A percentile compares a stretch with the other conserved stretches of the same genome.
These are phyloP conservation scores for Lactarius akahatsu DNA, from an alignment of 768 basidiomycete genomes.

Conservation along the genomic window DNA sequence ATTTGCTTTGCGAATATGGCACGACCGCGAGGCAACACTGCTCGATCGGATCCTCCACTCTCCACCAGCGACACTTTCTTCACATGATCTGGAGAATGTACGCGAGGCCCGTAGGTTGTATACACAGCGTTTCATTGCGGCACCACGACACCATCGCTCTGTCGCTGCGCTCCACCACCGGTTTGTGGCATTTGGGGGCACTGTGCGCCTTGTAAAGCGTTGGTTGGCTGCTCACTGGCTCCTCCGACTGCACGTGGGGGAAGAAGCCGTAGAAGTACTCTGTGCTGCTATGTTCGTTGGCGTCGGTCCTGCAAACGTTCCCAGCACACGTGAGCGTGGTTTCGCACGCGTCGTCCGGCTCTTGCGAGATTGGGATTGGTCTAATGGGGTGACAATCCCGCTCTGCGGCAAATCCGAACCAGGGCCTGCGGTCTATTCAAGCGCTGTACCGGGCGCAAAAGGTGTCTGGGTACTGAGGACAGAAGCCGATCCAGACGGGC, in stretches of 20 bases:
- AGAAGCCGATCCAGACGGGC: conserved; percentile 69
- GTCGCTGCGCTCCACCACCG: conserved; percentile 78
- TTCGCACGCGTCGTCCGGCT: conserved; percentile 73
- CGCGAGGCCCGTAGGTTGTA: conserved; percentile 59
- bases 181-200: conserved; percentile 75
- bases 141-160: conserved; percentile 82
- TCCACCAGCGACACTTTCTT: conserved; percentile 38
- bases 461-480: conserved; percentile 80
- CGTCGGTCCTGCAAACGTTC: conserved; percentile 48
- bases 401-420: conserved; percentile 51
- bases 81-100: conserved; percentile 55
- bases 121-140: conserved; percentile 69
- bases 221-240: conserved; percentile 94
- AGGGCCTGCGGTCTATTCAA: conserved; percentile 28
- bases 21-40: conserved; percentile 80
- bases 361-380: conserved; percentile 84
- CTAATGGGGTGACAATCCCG: conserved; percentile 69
- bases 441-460: conserved; percentile 40
- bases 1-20: conserved; percentile 80
- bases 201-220: conserved; percentile 85
- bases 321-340: conserved; percentile 75
- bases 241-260: conserved; percentile 65
- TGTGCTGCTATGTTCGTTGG: conserved; percentile 76
- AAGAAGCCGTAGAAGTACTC: conserved; percentile 82
- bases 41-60: conserved; percentile 65